These are phyloP conservation scores for Termitomyces sp. DNA, from an alignment of 768 basidiomycete genomes.

Conservation along the genomic window DNA sequence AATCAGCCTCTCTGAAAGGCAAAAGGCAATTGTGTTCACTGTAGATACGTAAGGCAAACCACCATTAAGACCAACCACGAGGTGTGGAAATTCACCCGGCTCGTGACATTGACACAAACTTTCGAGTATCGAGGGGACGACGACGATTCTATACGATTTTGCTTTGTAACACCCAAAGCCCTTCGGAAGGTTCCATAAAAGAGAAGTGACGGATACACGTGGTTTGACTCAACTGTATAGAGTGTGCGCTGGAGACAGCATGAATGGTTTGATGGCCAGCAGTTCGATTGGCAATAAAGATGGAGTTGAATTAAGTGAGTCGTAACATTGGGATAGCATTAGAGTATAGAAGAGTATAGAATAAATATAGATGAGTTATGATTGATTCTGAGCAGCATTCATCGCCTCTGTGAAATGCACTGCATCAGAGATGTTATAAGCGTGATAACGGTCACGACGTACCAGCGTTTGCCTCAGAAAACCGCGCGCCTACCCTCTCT, in stretches of 20 bases:
- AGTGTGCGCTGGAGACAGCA: neutral
- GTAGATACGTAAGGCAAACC: neutral
- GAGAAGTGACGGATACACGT: neutral
- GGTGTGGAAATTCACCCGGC: no score
- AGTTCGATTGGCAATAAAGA: neutral
- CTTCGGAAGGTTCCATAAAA: neutral
- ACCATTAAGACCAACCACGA: neutral
- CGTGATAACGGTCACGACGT: slow-evolving; percentile 22
- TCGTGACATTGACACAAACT: neutral
- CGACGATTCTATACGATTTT: neutral
- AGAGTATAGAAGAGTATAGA: slow-evolving; percentile 2
- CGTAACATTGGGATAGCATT: slow-evolving; percentile 2
- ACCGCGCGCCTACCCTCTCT: slow-evolving; percentile 87
- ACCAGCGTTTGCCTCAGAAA: slow-evolving; percentile 93
- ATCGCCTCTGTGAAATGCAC: slow-evolving; percentile 7
- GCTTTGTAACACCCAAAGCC: neutral
- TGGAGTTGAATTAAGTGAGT: slow-evolving; percentile 6
- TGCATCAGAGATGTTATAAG: neutral
- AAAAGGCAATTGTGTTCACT: neutral
- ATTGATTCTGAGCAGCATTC: slow-evolving; percentile 34
- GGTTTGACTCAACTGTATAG: neutral
- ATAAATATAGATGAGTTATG: slow-evolving; percentile 18
- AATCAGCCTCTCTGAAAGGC: neutral
- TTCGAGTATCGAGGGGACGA: neutral
- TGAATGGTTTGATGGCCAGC: neutral